phyloP scores from a whole-genome alignment of 192 early-diverging fungal species.

The Helicostylum pulchrum region DNA sequence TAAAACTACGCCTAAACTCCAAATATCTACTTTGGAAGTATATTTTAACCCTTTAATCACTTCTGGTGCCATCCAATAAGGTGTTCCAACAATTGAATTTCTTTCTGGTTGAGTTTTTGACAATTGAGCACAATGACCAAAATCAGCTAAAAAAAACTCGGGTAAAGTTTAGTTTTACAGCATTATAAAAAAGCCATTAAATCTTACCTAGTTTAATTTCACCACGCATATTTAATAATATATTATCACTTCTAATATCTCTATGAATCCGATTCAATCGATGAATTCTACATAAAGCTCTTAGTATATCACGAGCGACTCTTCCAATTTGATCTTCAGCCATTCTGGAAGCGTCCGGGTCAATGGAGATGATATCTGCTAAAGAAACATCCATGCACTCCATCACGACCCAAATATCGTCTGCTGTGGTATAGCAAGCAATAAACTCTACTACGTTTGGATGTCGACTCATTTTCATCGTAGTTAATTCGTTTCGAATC shows the following conservation, averaged over 20 bases:
- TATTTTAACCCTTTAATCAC: slow-evolving; percentile 91
- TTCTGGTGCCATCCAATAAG: slow-evolving; percentile 99
- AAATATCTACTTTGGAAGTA: slow-evolving; percentile 88
- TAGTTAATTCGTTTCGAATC: slow-evolving; percentile 83
- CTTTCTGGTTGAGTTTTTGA: slow-evolving; percentile 77
- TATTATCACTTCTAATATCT: slow-evolving; percentile 91
- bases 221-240: slow-evolving; percentile 79
- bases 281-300: slow-evolving; percentile 79
- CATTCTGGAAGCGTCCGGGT: slow-evolving; percentile 52
- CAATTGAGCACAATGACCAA: slow-evolving; percentile 93
- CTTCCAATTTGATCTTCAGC: slow-evolving; percentile 91
- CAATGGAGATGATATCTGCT: slow-evolving; percentile 96
- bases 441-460: slow-evolving; percentile 95
- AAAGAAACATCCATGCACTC: slow-evolving; percentile 98
- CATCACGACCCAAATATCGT: slow-evolving; percentile 97
- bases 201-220: slow-evolving; percentile 75
- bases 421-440: slow-evolving; percentile 74
- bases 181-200: too few species aligned
- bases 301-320: slow-evolving; percentile 78
- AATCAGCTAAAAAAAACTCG: slow-evolving; percentile 72
- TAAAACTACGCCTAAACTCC: slow-evolving; percentile 91
- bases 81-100: slow-evolving; percentile 85
- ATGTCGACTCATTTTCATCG: slow-evolving; percentile 87
- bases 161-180: background rate
- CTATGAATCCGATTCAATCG: slow-evolving; percentile 82